These are phyloP conservation scores for Volvox reticuliferus DNA, from an alignment of 139 green algal species.

Conservation along the genomic window DNA sequence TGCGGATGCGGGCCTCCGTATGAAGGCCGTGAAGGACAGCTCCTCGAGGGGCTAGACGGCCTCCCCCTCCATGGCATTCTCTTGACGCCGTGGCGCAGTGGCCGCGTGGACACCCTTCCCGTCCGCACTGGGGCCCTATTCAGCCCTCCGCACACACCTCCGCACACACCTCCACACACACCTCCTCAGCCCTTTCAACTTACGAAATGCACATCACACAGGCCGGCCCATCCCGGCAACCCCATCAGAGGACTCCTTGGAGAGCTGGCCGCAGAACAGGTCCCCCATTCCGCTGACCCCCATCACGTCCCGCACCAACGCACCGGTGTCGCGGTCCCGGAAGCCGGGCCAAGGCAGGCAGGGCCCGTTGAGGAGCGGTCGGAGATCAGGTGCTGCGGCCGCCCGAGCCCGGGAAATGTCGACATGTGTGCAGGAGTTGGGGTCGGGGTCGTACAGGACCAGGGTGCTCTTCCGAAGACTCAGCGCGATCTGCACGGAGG, in stretches of 20 bases:
- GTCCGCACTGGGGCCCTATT: too few relatives aligned
- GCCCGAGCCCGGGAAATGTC: not conserved
- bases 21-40: too few relatives aligned
- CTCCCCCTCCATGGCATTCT: too few relatives aligned
- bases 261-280: not conserved
- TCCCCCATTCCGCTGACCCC: not conserved
- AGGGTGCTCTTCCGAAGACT: not conserved
- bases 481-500: not conserved
- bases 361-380: not conserved
- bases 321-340: not conserved
- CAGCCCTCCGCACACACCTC: too few relatives aligned
- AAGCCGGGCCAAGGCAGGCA: not conserved
- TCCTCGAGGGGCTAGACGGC: too few relatives aligned
- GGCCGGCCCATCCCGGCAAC: too few relatives aligned
- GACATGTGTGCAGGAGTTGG: not conserved
- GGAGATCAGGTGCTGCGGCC: not conserved
- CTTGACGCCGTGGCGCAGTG: too few relatives aligned
- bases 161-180: too few relatives aligned
- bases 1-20: too few relatives aligned
- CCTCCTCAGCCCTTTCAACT: too few relatives aligned
- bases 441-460: constrained; percentile 5
- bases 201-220: too few relatives aligned
- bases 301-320: not conserved
- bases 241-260: not conserved
- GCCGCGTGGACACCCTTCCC: too few relatives aligned